Conservation (phyloP, 2,329 filamentous ascomycete genomes). For the Nemania sp. region DNA sequence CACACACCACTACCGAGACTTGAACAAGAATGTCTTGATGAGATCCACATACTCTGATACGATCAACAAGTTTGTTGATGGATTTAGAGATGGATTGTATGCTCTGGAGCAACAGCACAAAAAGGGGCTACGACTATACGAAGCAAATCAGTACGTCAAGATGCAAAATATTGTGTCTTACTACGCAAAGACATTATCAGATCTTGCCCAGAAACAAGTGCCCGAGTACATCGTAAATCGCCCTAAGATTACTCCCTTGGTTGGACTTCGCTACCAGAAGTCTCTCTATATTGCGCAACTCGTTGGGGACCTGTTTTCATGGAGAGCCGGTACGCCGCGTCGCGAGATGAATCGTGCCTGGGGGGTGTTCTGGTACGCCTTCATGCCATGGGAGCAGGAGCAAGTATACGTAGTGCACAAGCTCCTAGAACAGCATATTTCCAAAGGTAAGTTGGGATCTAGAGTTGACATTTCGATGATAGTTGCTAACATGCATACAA, state of each 20-base stretch:
- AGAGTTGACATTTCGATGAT: neutral
- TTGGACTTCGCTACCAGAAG: slow-evolving; percentile 19
- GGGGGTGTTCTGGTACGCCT: slow-evolving; percentile 20
- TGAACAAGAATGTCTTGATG: neutral
- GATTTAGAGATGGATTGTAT: neutral
- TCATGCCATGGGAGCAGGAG: slow-evolving; percentile 27
- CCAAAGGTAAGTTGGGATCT: neutral
- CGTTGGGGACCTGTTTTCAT: slow-evolving; percentile 9
- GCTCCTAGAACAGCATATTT: neutral
- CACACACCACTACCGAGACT: neutral
- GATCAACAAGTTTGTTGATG: neutral
- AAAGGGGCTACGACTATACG: neutral
- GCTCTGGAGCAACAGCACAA: neutral
- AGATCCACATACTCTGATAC: neutral
- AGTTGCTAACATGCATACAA: slow-evolving; percentile 1
- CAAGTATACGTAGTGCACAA: slow-evolving; percentile 19
- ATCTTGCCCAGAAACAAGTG: neutral
- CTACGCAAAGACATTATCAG: neutral
- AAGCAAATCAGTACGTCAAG: neutral
- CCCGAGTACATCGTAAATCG: neutral
- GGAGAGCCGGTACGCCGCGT: neutral
- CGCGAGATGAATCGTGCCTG: neutral
- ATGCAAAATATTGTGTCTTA: neutral
- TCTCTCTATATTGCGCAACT: slow-evolving; percentile 23
- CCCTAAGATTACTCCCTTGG: neutral